Base-by-base conservation (phyloP, 768 basidiomycete genomes). In the Kwoniella dendrophila region DNA sequence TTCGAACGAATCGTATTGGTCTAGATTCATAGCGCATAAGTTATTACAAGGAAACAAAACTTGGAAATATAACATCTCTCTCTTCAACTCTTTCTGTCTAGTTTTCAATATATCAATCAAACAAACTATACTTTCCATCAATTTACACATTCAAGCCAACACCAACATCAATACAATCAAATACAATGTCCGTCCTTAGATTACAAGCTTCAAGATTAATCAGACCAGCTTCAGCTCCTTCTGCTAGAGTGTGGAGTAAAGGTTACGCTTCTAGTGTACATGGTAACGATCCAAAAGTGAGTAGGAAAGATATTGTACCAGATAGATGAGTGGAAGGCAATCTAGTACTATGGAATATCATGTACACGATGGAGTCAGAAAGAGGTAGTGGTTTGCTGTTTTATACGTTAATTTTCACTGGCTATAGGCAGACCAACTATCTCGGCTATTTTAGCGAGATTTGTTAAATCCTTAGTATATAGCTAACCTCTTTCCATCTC, bases 111-210 rank as follows among this genome's bases (percentile, higher is more conserved):
- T 38, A 3, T n/a, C 36, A 30, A 38, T 51, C 36, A 53, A 1
- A n/a, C n/a, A n/a, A n/a, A n/a, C n/a, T n/a, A 27, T 33, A 47
- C 32, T 32, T 26, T 29, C 24, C 24, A 2, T 10, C 43, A 34
- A 34, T 18, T 18, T 1, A 4, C 51, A 55, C 16, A 47, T 18
- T 43, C 29, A 22, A 22, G 36, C 24, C 24, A 40, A 22, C 45
- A 38, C 11, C 4, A 52, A 16, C 27, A 27, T n/a, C 48, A 50
- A 26, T 22, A 49, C n/a, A 26, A 22, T 3, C 57, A n/a, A n/a
- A n/a, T n/a, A 57, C 49, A 29, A 67, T 67, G 65, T 67, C 65
- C 49, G 47, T 67, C 38, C 56, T 67, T 47, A 49, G 65, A 48
- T 43, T 67, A n/a, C 59, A 59, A 53, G 38, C 60, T 41, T 29